phyloP scores from a whole-genome alignment of 2,329 filamentous ascomycete species.

The Didymellaceae sp. region DNA sequence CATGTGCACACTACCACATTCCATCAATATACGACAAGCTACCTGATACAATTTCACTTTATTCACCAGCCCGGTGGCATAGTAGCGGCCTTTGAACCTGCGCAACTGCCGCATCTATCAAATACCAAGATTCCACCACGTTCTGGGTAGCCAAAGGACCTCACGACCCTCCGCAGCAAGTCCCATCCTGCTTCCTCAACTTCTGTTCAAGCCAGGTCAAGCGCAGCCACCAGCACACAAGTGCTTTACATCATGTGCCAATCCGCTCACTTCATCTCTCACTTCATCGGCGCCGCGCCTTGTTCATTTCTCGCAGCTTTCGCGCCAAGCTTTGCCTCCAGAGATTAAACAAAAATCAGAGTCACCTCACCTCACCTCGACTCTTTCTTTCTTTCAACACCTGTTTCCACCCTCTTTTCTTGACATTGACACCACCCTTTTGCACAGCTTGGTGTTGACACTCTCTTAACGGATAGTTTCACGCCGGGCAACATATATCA shows the following conservation, averaged over 20 bases:
- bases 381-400: background rate
- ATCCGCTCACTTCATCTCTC: slow-evolving; percentile 6
- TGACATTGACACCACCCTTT: slow-evolving; percentile 4
- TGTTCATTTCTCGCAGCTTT: slow-evolving; percentile 1
- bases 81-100: too few species aligned
- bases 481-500: too few species aligned
- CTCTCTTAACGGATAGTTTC: too few species aligned
- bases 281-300: slow-evolving; percentile 14
- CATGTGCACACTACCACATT: too few species aligned
- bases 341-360: too few species aligned
- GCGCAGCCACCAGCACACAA: slow-evolving; percentile 8
- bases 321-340: slow-evolving; percentile 13
- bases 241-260: slow-evolving; percentile 2
- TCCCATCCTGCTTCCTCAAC: slow-evolving; percentile 11
- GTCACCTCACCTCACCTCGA: slow-evolving; percentile 4
- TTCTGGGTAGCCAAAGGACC: too few species aligned
- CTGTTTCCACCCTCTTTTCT: slow-evolving; percentile 9
- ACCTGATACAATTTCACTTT: too few species aligned
- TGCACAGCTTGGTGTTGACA: background rate
- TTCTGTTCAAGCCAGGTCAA: slow-evolving; percentile 6
- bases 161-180: too few species aligned
- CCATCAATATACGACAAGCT: too few species aligned
- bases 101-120: too few species aligned
- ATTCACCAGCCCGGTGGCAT: too few species aligned
- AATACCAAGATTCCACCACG: slow-evolving; percentile 4